phyloP scores from a whole-genome alignment of 495 filamentous ascomycete genomes.

The Platismatia glauca region DNA sequence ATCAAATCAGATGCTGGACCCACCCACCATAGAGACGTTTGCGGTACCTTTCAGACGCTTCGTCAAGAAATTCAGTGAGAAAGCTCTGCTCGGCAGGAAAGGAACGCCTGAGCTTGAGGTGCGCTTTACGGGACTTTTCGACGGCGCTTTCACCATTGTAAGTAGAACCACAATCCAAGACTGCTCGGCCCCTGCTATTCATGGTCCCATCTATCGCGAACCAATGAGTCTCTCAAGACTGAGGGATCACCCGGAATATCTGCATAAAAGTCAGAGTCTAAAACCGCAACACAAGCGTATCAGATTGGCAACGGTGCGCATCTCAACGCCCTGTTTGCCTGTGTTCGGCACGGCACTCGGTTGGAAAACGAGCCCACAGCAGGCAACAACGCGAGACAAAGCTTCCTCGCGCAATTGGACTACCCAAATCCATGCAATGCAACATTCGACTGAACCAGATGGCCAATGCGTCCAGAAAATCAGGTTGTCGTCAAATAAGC shows the following conservation, averaged over 20 bases:
- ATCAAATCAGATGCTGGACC: background rate
- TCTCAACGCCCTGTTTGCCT: conserved; percentile 1
- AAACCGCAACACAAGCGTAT: background rate
- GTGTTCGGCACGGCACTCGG: no score
- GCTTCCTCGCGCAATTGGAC: background rate
- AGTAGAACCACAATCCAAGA: background rate
- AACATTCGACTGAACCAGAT: background rate
- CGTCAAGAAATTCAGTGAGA: background rate
- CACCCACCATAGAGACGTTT: background rate
- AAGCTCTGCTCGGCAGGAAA: background rate
- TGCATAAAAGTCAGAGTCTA: background rate
- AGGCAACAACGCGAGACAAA: background rate
- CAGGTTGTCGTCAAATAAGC: background rate
- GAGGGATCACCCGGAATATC: background rate
- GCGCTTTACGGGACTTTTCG: background rate
- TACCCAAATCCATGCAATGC: background rate
- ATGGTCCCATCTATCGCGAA: background rate
- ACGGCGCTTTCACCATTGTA: background rate
- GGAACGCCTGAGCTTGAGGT: background rate
- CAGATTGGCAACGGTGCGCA: background rate
- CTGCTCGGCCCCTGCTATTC: background rate
- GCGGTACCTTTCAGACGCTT: background rate
- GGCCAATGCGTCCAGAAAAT: background rate
- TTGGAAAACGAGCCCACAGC: no score
- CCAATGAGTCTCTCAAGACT: background rate